A percentile compares a stretch with the other conserved stretches of the same genome.
These are phyloP conservation scores for Astragalus membranaceus DNA, from an alignment of 306 rosid species.

Conservation along the genomic window DNA sequence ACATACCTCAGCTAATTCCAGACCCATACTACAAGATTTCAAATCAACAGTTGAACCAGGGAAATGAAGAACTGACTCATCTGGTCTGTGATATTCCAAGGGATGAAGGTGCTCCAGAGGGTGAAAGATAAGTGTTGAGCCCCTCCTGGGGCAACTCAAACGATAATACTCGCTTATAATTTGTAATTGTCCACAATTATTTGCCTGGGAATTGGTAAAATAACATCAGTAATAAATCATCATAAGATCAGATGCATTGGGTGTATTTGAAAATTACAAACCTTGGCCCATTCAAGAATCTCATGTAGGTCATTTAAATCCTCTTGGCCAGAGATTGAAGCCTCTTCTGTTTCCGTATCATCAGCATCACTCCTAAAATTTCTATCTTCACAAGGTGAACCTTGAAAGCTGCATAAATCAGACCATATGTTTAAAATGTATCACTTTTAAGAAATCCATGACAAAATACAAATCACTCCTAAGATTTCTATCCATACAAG, in stretches of 20 bases:
- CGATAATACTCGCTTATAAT: slow-evolving; percentile 79
- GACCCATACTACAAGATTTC: slow-evolving; percentile 60
- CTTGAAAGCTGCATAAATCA: slow-evolving; percentile 73
- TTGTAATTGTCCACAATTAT: slow-evolving; percentile 75
- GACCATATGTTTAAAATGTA: not conserved
- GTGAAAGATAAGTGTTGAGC: slow-evolving; percentile 66
- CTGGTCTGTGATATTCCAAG: slow-evolving; percentile 46
- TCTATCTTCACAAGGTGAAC: slow-evolving; percentile 95
- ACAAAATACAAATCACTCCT: slow-evolving; percentile 53
- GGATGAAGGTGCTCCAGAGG: slow-evolving; percentile 58
- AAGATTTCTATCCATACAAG: slow-evolving; percentile 56
- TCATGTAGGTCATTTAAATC: slow-evolving; percentile 73
- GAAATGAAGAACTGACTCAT: slow-evolving; percentile 46
- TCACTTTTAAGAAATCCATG: slow-evolving; percentile 5
- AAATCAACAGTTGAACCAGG: slow-evolving; percentile 76
- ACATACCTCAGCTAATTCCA: slow-evolving; percentile 80
- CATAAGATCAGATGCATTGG: not conserved
- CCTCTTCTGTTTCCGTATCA: slow-evolving; percentile 91
- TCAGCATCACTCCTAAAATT: slow-evolving; percentile 87
- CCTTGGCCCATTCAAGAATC: slow-evolving; percentile 99
- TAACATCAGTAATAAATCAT: not conserved
- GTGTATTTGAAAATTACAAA: slow-evolving; percentile 24
- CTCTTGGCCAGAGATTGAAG: slow-evolving; percentile 91
- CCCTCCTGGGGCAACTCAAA: slow-evolving; percentile 64
- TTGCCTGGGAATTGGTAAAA: slow-evolving; percentile 52